Base-by-base conservation (phyloP, 2,329 filamentous ascomycete genomes). In the Trichoderma sp. region DNA sequence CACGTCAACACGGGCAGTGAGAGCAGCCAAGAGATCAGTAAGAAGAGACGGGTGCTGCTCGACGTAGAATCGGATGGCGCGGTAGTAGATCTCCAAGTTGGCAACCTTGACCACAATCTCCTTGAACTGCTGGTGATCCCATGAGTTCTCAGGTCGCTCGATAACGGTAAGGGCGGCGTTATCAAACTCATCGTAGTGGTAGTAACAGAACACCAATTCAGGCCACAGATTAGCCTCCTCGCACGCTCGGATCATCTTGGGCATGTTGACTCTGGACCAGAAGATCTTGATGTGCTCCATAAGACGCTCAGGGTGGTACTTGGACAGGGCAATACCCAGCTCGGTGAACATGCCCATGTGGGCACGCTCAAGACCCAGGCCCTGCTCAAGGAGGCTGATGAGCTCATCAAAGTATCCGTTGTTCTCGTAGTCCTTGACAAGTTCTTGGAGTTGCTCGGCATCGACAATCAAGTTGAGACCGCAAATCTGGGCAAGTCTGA, bases 61-160 rank as follows among this genome's bases (percentile, higher is more conserved):
- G 53, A 99, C 90, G 82, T 98, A 98, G 84, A 98, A 98, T 85
- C 95, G 97, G 80, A 98, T 88, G 32, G 93, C 94, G 69, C 95
- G 93, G 87, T 99, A 99, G 86, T 98, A 99, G 78, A 99, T 99
- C 84, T 99, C 97, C 79, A 99, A 85, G 84, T 99, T 99, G 79
- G 95, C 93, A 75, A 98, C 95, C 89, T 99, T 99, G 84, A 97
- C 91, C 71, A 97, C 88, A 66, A 97, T 98, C 80, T 99, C 97
- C 88, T 99, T 99, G 91, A 99, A 99, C 63, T 97, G 96, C 81
- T 98, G 94, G 84, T 99, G 96, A 82, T 99, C 97, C 96, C 96
- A 99, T 1, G 96, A 95, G 86, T 98, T 97, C 76, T 97, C 92
- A 14, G 96, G 93, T 76, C 94, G 93, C 86, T 99, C 96, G 89